Evolutionary conservation across 208 protist species (phyloP), one percentile per base, ranked within the genome.

Genomic region (Acanthamoeba royreba): DNA sequence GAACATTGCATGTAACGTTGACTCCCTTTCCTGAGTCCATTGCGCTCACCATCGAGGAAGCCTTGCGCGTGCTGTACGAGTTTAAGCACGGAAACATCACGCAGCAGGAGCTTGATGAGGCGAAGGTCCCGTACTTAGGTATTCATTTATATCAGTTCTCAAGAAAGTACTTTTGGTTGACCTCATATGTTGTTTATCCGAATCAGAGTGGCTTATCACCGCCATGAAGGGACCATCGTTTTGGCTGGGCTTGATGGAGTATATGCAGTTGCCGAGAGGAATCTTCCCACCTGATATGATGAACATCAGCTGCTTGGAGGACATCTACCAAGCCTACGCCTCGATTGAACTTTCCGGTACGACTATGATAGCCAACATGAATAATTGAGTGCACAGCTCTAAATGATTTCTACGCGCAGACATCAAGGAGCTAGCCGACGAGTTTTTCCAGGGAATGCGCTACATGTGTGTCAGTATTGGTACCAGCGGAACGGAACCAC

Each of bases 221-320:
- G 74, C 74, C n/a, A 85, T 85, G 74, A 85, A 85, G 74, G 74
- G 74, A 2, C 74, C 74, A 9, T 28, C 74, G 0, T 85, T 72
- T 35, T 90, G 83, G 83, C 45, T 90, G 83, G 66, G 83, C 83
- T n/a, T 90, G 28, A 72, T 90, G 83, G 83, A 90, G 83, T 90
- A 90, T 52, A 43, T 90, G 83, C 83, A 90, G 52, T 35, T 90
- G 38, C 74, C 74, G 33, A 45, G 38, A 7, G 74, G 74, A 40
- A 55, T 85, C 49, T 90, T 61, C 49, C 83, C 83, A n/a, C 83
- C 28, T 1, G 38, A 90, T 52, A 38, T 38, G n/a, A 85, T 85
- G 74, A 85, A 85, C 74, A 40, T 85, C 15, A 85, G 74, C 45
- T 85, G 74, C 74, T 40, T 45, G 7, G 74, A 85, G 25, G 43